Evolutionary conservation across 2,329 filamentous ascomycete species (phyloP).

Genomic region (Cryphonectria carpinicola): DNA sequence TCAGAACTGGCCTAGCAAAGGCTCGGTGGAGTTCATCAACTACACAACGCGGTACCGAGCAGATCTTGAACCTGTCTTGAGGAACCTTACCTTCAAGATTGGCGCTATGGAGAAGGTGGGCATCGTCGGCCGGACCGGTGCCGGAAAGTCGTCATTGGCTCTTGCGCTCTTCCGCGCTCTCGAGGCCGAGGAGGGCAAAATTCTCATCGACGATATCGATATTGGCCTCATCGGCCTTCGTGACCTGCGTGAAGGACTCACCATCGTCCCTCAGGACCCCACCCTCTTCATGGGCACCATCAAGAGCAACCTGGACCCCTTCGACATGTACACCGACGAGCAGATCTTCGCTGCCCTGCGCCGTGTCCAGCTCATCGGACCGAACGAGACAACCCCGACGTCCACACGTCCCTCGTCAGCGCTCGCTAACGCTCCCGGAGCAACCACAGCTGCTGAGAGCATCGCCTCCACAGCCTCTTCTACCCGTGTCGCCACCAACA

Average conservation of each 20-base stretch:
- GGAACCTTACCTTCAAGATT: conserved; percentile 84
- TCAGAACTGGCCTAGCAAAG: conserved; percentile 81
- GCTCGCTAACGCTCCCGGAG: conserved; percentile 32
- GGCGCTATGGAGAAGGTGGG: conserved; percentile 88
- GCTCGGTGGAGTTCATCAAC: conserved; percentile 82
- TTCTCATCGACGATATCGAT: conserved; percentile 89
- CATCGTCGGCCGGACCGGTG: conserved; percentile 92
- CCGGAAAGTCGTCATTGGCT: conserved; percentile 94
- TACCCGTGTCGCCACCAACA: conserved; percentile 69
- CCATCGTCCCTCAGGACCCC: conserved; percentile 96
- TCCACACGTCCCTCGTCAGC: conserved; percentile 31
- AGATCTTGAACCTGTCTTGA: conserved; percentile 86
- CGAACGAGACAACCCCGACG: conserved; percentile 49
- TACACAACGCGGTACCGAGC: conserved; percentile 89
- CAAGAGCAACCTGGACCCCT: conserved; percentile 90
- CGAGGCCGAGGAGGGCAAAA: conserved; percentile 87
- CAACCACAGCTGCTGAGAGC: conserved; percentile 31
- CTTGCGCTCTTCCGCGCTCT: conserved; percentile 91
- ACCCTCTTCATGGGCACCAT: conserved; percentile 94
- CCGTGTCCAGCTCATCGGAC: conserved; percentile 83
- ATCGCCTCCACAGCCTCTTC: conserved; percentile 27
- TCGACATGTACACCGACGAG: conserved; percentile 84
- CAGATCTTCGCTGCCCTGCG: conserved; percentile 86
- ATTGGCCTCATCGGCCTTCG: conserved; percentile 89
- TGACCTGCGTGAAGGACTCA: conserved; percentile 90